Percentiles rank a stretch among this genome's conserved stretches.
Conservation (phyloP, 1,139 yeast genomes). For the Yamadazyma triangularis region DNA sequence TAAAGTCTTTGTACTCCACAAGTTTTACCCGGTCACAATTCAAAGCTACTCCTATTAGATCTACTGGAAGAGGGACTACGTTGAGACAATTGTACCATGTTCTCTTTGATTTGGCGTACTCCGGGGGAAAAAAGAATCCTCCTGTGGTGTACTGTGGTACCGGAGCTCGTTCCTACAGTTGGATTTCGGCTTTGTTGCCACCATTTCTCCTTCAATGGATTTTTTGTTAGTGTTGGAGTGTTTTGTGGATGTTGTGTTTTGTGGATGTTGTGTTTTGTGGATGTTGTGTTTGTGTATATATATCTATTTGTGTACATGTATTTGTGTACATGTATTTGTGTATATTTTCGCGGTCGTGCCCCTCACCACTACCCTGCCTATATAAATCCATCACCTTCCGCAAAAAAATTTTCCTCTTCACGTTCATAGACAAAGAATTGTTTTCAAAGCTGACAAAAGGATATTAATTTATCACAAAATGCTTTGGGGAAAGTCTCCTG, state of each 20-base stretch:
- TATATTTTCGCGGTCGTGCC: too few species aligned
- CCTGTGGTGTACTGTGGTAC: constrained; percentile 44
- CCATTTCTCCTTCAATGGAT: constrained; percentile 26
- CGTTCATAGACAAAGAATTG: constrained; percentile 75
- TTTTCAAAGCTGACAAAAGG: constrained; percentile 76
- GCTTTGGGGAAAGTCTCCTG: constrained; percentile 98
- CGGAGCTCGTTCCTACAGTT: constrained; percentile 45
- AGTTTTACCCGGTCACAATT: constrained; percentile 32
- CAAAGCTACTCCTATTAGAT: constrained; percentile 29
- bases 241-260: too few species aligned
- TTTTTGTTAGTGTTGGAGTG: too few species aligned
- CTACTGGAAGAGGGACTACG: constrained; percentile 34
- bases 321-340: too few species aligned
- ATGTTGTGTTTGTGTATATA: too few species aligned
- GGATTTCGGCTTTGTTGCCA: constrained; percentile 31
- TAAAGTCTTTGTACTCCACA: constrained; percentile 31
- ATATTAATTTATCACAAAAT: constrained; percentile 21
- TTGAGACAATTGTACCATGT: constrained; percentile 49
- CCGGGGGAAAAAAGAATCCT: constrained; percentile 17
- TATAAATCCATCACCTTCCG: too few species aligned
- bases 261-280: too few species aligned
- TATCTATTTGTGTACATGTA: too few species aligned
- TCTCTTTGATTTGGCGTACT: constrained; percentile 50
- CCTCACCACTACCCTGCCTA: too few species aligned
- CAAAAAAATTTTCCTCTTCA: constrained; percentile 21